These are phyloP conservation scores for Crithidia acanthocephali DNA, from an alignment of 208 protist species.

Conservation along the genomic window DNA sequence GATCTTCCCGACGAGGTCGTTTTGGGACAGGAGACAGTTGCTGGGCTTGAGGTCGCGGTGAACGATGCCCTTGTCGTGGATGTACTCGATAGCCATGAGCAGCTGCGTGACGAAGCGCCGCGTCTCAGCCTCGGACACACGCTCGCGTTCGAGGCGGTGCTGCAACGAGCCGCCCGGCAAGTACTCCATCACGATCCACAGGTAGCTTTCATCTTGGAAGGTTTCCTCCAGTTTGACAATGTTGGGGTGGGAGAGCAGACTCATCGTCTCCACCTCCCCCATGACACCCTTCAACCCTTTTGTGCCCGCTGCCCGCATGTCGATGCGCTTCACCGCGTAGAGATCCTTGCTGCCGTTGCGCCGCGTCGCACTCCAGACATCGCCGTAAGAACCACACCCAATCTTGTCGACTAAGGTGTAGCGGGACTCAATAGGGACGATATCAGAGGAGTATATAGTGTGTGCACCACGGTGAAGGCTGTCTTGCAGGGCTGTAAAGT, in stretches of 20 bases:
- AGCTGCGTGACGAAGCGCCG: slow-evolving; percentile 81
- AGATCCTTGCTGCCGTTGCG: slow-evolving; percentile 39
- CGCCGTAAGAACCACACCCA: slow-evolving; percentile 85
- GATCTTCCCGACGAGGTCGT: slow-evolving; percentile 82
- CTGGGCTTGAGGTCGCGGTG: slow-evolving; percentile 94
- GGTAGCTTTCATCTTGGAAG: slow-evolving; percentile 67
- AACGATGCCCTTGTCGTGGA: slow-evolving; percentile 90
- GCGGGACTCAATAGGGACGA: slow-evolving; percentile 37
- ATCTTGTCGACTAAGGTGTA: slow-evolving; percentile 76
- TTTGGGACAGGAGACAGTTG: slow-evolving; percentile 84
- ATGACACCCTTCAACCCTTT: slow-evolving; percentile 79
- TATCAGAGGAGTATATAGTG: slow-evolving; percentile 16
- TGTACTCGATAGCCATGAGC: slow-evolving; percentile 88
- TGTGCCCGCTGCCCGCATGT: slow-evolving; percentile 66
- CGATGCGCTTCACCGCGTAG: slow-evolving; percentile 87
- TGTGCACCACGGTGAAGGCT: slow-evolving; percentile 39
- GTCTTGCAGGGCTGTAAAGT: slow-evolving; percentile 78
- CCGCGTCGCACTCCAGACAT: slow-evolving; percentile 73
- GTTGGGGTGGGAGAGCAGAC: slow-evolving; percentile 87
- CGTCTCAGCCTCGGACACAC: slow-evolving; percentile 49
- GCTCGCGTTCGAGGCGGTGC: slow-evolving; percentile 32
- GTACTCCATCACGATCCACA: slow-evolving; percentile 95
- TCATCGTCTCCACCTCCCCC: slow-evolving; percentile 93
- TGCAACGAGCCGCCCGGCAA: slow-evolving; percentile 81
- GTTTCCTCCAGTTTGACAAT: slow-evolving; percentile 92